Base-by-base conservation (phyloP, 192 early-diverging fungal genomes). In the Diversispora eburnea region DNA sequence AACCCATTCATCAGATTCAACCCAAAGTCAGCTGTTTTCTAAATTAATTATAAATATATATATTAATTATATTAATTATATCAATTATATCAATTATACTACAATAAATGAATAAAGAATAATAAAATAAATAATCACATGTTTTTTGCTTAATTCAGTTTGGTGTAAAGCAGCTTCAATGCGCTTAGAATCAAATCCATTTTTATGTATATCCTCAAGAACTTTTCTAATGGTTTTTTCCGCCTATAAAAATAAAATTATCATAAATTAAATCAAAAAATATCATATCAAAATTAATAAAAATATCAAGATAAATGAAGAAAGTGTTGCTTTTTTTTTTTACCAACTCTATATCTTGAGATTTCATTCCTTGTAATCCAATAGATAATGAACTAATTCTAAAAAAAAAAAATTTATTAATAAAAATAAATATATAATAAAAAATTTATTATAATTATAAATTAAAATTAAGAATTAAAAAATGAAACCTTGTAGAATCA, bases 1-100 rank as follows among this genome's bases (percentile, higher is more conserved):
- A 95, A 75, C 2, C 84, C 84, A 63, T 92, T 86, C 87, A 93
- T 92, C 22, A 97, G 74, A 9, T 77, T 81, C 79, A 98, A 84
- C 39, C 95, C 95, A 85, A 97, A 98, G 75, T 89, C 85, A 0
- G 92, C 87, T 5, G 88, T 93, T 82, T 93, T 91, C 89, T 90
- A 80, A 33, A 33, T 33, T 39, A 47, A 22, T 48, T 25, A 57
- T 15, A n/a, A 4, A 67, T 3, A 6, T n/a, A 76, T 79, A 62
- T 22, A 3, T 81, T 25, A 57, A 41, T 46, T 57, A 54, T 54
- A 54, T 10, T 17, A n/a, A n/a, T n/a, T n/a, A n/a, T n/a, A n/a
- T n/a, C n/a, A n/a, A n/a, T n/a, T 79, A 62, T 22, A 3, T 81
- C n/a, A 57, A 41, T 46, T 57, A 54, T 54, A 54, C 3, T 17